phyloP scores from a whole-genome alignment of 257 asterid genomes.

The Solanum piurae region DNA sequence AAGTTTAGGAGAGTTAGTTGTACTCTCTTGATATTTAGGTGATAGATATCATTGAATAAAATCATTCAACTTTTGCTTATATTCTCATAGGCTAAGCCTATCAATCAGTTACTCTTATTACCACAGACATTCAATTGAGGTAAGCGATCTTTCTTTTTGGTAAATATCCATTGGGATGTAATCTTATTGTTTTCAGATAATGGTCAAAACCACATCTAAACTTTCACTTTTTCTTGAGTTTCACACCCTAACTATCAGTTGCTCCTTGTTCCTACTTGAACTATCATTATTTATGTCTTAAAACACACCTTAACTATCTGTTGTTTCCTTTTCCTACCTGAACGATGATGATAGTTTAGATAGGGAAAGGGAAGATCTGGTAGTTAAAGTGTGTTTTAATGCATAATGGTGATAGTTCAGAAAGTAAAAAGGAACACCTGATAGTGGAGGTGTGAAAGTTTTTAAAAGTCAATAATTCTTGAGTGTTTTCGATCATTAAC shows the following conservation, averaged over 20 bases:
- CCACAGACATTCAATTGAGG: background rate
- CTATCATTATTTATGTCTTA: background rate
- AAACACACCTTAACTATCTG: background rate
- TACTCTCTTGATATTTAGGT: background rate
- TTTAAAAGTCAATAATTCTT: background rate
- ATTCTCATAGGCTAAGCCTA: background rate
- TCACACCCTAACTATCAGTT: background rate
- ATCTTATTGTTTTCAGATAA: background rate
- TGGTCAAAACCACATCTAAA: no score
- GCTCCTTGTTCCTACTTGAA: background rate
- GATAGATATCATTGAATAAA: background rate
- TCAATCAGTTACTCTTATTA: background rate
- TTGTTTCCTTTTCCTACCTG: background rate
- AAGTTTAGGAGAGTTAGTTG: background rate
- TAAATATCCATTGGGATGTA: background rate
- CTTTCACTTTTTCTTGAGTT: background rate
- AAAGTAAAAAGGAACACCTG: background rate
- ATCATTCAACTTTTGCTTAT: background rate
- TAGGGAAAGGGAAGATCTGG: background rate
- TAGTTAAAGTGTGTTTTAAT: background rate
- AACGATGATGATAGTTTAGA: background rate
- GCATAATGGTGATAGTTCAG: background rate
- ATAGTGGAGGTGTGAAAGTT: background rate
- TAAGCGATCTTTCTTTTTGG: background rate
- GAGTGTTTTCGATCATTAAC: background rate